These are phyloP conservation scores for Neurospora sp. DNA, from an alignment of 495 filamentous ascomycete genomes.

Conservation along the genomic window DNA sequence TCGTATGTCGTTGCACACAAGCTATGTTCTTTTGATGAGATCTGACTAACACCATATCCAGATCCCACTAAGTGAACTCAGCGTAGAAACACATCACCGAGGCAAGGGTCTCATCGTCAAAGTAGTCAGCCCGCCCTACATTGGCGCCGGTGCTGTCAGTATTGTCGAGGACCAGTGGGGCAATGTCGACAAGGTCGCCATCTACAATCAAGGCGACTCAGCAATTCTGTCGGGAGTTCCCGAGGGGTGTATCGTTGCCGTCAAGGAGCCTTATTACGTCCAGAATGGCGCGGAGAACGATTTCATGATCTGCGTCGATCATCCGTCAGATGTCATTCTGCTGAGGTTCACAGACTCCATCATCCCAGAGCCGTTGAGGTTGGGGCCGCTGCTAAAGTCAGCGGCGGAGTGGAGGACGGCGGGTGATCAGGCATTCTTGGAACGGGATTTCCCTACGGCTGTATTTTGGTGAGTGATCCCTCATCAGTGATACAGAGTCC, in stretches of 20 bases:
- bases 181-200: conserved; percentile 33
- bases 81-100: conserved; percentile 42
- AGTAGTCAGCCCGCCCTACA: conserved; percentile 29
- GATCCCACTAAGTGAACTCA: conserved; percentile 27
- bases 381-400: conserved; percentile 20
- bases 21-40: not conserved
- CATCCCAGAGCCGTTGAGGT: conserved; percentile 16
- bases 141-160: conserved; percentile 32
- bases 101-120: conserved; percentile 34
- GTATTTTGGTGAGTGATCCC: conserved; percentile 20
- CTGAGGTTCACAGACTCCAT: conserved; percentile 15
- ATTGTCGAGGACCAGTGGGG: conserved; percentile 43
- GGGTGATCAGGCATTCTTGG: conserved; percentile 24
- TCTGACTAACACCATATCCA: not conserved
- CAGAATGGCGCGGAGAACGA: conserved; percentile 26
- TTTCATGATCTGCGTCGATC: conserved; percentile 43
- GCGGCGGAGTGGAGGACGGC: conserved; percentile 24
- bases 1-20: conserved; percentile 9
- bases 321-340: conserved; percentile 36
- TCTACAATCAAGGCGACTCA: conserved; percentile 34
- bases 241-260: conserved; percentile 27
- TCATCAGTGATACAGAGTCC: not conserved
- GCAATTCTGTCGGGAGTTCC: conserved; percentile 24
- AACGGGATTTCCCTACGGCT: conserved; percentile 24
- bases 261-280: conserved; percentile 47